These are phyloP conservation scores for Xylaria sp. DNA, from an alignment of 2,329 filamentous ascomycete genomes.

Conservation along the genomic window DNA sequence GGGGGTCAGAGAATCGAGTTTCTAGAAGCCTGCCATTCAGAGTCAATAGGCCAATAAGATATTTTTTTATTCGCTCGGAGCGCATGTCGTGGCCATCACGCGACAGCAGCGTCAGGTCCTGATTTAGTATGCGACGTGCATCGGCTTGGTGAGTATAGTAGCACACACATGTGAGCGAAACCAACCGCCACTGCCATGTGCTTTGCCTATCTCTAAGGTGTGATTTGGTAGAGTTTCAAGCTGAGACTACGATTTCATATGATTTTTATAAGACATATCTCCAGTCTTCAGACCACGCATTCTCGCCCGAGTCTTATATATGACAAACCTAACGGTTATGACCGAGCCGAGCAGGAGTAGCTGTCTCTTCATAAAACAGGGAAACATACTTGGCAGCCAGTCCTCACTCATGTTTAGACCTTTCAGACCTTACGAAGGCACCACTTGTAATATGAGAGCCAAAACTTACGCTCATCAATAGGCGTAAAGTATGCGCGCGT, in stretches of 20 bases:
- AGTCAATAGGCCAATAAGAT: neutral
- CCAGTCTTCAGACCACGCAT: neutral
- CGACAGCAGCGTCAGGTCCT: neutral
- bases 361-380: neutral
- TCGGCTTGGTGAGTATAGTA: neutral
- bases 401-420: neutral
- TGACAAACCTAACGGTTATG: neutral
- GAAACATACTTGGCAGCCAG: neutral
- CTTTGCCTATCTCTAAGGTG: neutral
- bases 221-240: neutral
- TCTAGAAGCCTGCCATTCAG: neutral
- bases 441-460: neutral
- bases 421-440: too few species aligned
- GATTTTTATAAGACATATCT: conserved; percentile 4
- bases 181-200: conserved; percentile 5
- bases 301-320: neutral
- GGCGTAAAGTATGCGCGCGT: neutral
- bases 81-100: neutral
- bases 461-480: neutral
- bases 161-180: neutral
- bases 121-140: neutral
- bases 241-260: conserved; percentile 14
- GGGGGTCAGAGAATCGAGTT: neutral
- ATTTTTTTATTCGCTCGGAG: neutral
- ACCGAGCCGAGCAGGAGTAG: neutral